Conservation (phyloP, 1,284 basidiomycete species). For the Kalmanozyma brasiliensis region DNA sequence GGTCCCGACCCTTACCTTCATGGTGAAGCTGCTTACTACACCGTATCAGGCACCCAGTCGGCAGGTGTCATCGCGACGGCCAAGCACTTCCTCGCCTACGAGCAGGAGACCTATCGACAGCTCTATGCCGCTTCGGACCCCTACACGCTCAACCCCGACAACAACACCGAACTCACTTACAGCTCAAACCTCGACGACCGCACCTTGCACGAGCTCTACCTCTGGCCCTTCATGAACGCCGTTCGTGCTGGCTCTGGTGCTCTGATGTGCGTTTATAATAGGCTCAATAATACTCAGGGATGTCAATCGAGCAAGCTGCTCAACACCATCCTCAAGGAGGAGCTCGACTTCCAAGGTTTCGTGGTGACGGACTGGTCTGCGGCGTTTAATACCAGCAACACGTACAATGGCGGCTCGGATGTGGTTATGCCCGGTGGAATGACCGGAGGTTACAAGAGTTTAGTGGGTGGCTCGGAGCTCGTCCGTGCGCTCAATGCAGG, state of each 20-base stretch:
- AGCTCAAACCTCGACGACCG: slow-evolving; percentile 40
- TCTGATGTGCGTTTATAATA: slow-evolving; percentile 41
- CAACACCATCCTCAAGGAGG: slow-evolving; percentile 48
- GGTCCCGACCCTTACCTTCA: slow-evolving; percentile 43
- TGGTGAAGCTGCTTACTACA: slow-evolving; percentile 41
- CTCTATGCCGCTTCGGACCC: slow-evolving; percentile 35
- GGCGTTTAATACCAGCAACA: slow-evolving; percentile 37
- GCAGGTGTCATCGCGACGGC: slow-evolving; percentile 37
- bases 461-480: slow-evolving; percentile 29
- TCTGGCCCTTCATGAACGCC: slow-evolving; percentile 49
- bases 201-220: slow-evolving; percentile 46
- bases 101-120: slow-evolving; percentile 42
- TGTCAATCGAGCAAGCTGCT: slow-evolving; percentile 28
- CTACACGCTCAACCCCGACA: slow-evolving; percentile 43
- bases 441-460: slow-evolving; percentile 33
- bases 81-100: slow-evolving; percentile 49
- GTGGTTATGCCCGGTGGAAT: slow-evolving; percentile 35
- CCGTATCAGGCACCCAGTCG: slow-evolving; percentile 36
- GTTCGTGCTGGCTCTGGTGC: slow-evolving; percentile 38
- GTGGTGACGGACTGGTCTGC: slow-evolving; percentile 44
- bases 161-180: slow-evolving; percentile 68
- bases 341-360: slow-evolving; percentile 44
- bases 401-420: slow-evolving; percentile 39
- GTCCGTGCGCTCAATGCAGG: slow-evolving; percentile 31
- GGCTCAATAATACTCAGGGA: slow-evolving; percentile 21